Percentiles rank a stretch among this genome's conserved stretches.
phyloP scores from a whole-genome alignment of 2,329 filamentous ascomycete genomes.

The Zymoseptoria tritici region DNA sequence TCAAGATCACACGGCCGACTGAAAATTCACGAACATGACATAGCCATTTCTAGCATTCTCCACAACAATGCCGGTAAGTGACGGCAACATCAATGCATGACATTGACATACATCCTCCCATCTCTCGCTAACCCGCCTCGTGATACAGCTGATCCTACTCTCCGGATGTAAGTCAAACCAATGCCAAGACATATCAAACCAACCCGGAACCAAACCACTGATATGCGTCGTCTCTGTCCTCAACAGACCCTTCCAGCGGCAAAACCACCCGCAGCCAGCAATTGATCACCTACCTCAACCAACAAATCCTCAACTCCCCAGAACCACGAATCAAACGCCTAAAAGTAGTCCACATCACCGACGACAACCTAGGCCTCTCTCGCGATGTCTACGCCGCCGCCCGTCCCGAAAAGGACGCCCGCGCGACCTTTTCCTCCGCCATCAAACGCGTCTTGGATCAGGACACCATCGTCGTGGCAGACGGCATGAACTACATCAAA shows the following conservation, averaged over 20 bases:
- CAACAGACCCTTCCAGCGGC: conserved; percentile 49
- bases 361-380: conserved; percentile 61
- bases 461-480: conserved; percentile 69
- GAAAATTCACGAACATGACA: background rate
- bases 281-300: conserved; percentile 56
- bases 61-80: background rate
- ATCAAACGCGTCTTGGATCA: conserved; percentile 68
- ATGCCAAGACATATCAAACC: background rate
- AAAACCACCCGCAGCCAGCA: conserved; percentile 56
- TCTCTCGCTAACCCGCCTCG: conserved; percentile 1
- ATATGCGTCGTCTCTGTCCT: background rate
- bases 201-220: background rate
- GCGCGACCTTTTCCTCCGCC: conserved; percentile 66
- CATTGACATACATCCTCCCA: background rate
- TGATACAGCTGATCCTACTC: conserved; percentile 47
- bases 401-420: conserved; percentile 74
- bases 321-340: conserved; percentile 46
- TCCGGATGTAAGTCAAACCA: background rate
- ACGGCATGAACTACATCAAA: conserved; percentile 82
- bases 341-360: conserved; percentile 66
- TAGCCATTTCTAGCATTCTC: background rate
- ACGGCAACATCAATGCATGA: background rate
- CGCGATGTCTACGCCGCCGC: conserved; percentile 69
- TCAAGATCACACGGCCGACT: background rate
- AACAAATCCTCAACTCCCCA: conserved; percentile 45